Conservation (phyloP, 202 grass and related monocot genomes). For the Panicum hallii region DNA sequence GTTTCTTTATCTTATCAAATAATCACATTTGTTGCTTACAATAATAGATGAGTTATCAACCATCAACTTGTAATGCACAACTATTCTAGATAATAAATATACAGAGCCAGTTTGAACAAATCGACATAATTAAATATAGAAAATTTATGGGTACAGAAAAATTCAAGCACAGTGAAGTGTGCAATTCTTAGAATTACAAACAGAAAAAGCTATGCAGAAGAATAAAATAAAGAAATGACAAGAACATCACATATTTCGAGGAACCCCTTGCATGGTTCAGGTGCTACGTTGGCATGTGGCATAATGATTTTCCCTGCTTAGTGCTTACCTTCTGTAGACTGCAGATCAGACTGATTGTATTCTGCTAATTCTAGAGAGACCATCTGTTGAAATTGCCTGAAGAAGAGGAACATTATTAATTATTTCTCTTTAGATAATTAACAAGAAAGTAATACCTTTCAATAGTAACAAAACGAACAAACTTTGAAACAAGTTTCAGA, state of each 20-base stretch:
- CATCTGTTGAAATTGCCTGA: conserved; percentile 72
- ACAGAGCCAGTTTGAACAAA: background rate
- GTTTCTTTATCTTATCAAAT: background rate
- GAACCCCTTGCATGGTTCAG: background rate
- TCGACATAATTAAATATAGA: background rate
- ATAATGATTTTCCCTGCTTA: conserved; percentile 24
- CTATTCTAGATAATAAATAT: background rate
- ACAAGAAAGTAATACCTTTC: background rate
- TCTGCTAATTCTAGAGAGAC: conserved; percentile 45
- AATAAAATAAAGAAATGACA: background rate
- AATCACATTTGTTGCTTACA: background rate
- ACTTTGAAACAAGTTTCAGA: conserved; percentile 18
- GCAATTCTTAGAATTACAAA: background rate
- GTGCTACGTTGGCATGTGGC: background rate
- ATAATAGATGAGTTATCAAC: conserved; percentile 5
- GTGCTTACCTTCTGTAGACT: conserved; percentile 49
- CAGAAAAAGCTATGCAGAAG: background rate
- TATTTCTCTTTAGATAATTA: background rate
- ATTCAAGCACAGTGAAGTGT: background rate
- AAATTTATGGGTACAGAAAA: background rate
- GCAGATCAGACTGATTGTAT: conserved; percentile 24
- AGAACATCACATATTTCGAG: background rate
- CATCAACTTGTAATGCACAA: background rate
- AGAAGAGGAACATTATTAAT: conserved; percentile 32
- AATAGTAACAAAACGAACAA: background rate